Conservation (phyloP, 371 early-diverging fungal genomes). For the Apophysomyces trapeziformis region DNA sequence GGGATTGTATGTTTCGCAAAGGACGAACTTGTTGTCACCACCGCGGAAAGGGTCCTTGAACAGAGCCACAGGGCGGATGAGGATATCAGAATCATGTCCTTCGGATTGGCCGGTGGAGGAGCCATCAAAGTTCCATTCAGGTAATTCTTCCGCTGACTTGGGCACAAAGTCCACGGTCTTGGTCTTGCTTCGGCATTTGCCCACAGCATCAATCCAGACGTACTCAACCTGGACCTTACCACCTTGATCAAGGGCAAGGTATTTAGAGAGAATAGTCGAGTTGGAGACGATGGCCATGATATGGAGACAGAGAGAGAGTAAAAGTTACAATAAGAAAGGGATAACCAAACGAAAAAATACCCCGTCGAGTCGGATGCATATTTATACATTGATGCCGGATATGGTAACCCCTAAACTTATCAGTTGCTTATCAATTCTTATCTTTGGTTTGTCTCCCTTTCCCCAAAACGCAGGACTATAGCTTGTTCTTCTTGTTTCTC, state of each 20-base stretch:
- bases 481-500: neutral
- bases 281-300: slow-evolving; percentile 30
- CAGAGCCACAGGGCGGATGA: slow-evolving; percentile 52
- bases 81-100: slow-evolving; percentile 51
- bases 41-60: slow-evolving; percentile 61
- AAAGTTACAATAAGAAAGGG: slow-evolving; percentile 1
- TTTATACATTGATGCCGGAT: neutral
- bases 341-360: slow-evolving; percentile 1
- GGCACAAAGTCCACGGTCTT: slow-evolving; percentile 47
- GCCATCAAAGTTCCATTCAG: slow-evolving; percentile 61
- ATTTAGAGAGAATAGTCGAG: slow-evolving; percentile 42
- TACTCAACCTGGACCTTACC: slow-evolving; percentile 53
- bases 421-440: slow-evolving; percentile 9
- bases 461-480: neutral
- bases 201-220: slow-evolving; percentile 55
- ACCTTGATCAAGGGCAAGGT: slow-evolving; percentile 45
- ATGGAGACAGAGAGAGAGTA: neutral
- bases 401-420: neutral
- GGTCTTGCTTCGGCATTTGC: slow-evolving; percentile 42
- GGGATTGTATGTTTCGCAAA: slow-evolving; percentile 12
- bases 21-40: slow-evolving; percentile 45
- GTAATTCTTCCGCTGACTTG: slow-evolving; percentile 38
- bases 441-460: slow-evolving; percentile 1
- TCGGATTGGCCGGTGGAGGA: slow-evolving; percentile 56
- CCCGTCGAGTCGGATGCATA: neutral